Evolutionary conservation across 2,329 filamentous ascomycete genomes (phyloP), one percentile per base, ranked within the genome.

Genomic region (Plectosphaerella plurivora): DNA sequence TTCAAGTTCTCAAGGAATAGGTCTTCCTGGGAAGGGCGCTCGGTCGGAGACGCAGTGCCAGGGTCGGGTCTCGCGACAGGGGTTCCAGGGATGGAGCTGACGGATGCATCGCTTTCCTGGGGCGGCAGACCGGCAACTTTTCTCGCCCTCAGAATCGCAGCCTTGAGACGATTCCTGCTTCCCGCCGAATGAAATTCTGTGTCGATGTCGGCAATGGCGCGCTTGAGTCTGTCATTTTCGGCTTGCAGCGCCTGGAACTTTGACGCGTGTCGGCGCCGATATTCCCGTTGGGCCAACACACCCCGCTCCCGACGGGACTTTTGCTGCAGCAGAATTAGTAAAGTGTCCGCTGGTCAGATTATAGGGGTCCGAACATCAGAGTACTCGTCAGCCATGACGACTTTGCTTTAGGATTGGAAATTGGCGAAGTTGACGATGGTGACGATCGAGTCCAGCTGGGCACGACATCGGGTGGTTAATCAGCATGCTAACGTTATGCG

Each of bases 231-330:
- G 16, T 45, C 50, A 45, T 60, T 60, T 41, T 61, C 59, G 5
- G 60, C 54, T 9, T 61, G 53, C 0, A 61, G 52, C 3, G 33
- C 49, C 37, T 58, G 56, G 1, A 60, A 52, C 39, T 57, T 60
- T n/a, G 55, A 53, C 0, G 59, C 57, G 25, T 60, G 57, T 7
- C 59, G 58, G 45, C 59, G 59, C 20, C 59, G 59, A 12, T 60
- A 61, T 15, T 56, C 58, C 25, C 59, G 57, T 36, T 61, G 59
- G 6, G 59, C 58, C 16, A 59, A 48, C 11, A 58, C 55, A 3
- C 59, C 57, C 9, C 57, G 55, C 45, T 60, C 58, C 14, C 58
- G 54, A 9, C 55, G 53, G 8, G 52, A 45, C 51, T 55, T 22
- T 33, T 45, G n/a, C 35, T 18, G 22, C 46, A 16, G 9, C 2